Conservation (phyloP, 164 flowering plant genomes). For the Protea cynaroides region DNA sequence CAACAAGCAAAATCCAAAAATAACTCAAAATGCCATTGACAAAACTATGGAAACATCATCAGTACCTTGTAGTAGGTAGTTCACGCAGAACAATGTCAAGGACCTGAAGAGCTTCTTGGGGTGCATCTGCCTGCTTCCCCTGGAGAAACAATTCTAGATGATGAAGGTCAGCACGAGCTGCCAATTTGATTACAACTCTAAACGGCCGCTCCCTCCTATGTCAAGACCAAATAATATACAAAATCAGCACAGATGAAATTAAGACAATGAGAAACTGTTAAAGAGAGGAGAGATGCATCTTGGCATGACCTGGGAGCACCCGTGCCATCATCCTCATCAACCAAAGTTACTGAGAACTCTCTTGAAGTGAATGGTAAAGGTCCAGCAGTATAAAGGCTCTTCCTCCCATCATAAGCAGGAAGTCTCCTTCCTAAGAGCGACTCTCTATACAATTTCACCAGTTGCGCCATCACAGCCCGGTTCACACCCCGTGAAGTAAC, state of each 20-base stretch:
- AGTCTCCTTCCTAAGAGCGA: slow-evolving; percentile 86
- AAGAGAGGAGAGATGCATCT: background rate
- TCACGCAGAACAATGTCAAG: slow-evolving; percentile 95
- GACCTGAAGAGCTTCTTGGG: slow-evolving; percentile 98
- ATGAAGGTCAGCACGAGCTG: slow-evolving; percentile 90
- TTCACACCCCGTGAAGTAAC: slow-evolving; percentile 82
- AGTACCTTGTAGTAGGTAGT: slow-evolving; percentile 66
- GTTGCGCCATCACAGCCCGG: slow-evolving; percentile 76
- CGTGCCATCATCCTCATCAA: slow-evolving; percentile 83
- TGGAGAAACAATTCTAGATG: slow-evolving; percentile 77
- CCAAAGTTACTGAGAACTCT: slow-evolving; percentile 65
- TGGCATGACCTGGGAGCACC: slow-evolving; percentile 50
- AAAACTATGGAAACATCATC: background rate
- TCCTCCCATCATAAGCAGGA: slow-evolving; percentile 97
- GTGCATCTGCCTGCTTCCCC: slow-evolving; percentile 93
- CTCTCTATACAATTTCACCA: slow-evolving; percentile 54
- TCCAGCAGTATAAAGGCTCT: slow-evolving; percentile 95
- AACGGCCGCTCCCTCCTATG: slow-evolving; percentile 74
- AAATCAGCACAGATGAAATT: background rate
- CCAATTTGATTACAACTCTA: slow-evolving; percentile 76
- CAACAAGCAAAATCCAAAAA: background rate
- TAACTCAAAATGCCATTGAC: background rate
- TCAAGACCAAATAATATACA: background rate
- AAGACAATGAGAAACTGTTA: background rate
- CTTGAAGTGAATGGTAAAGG: slow-evolving; percentile 72